These are phyloP conservation scores for Escovopsis weberi DNA, from an alignment of 2,329 filamentous ascomycete genomes.

Conservation along the genomic window DNA sequence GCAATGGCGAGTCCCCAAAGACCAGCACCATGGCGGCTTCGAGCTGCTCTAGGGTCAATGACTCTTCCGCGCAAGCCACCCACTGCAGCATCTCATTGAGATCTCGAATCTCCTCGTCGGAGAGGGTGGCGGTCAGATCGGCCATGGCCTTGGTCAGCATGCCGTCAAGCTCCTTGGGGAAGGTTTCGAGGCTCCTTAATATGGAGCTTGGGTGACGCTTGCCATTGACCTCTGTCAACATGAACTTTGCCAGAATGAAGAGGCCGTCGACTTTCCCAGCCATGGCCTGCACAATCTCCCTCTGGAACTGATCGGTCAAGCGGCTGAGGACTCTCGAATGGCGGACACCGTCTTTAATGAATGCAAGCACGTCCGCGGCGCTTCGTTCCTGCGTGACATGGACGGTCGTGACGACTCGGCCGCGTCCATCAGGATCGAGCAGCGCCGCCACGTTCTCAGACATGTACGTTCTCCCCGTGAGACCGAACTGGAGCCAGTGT, in stretches of 20 bases:
- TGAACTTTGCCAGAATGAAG: slow-evolving; percentile 35
- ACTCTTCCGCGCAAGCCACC: slow-evolving; percentile 29
- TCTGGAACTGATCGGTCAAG: slow-evolving; percentile 17
- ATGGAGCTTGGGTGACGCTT: slow-evolving; percentile 30
- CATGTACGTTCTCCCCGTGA: slow-evolving; percentile 28
- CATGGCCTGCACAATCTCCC: slow-evolving; percentile 25
- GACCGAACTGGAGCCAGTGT: slow-evolving; percentile 21
- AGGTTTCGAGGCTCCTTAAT: slow-evolving; percentile 27
- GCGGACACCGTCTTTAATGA: slow-evolving; percentile 26
- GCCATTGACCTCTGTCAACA: slow-evolving; percentile 33
- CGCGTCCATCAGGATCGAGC: slow-evolving; percentile 18
- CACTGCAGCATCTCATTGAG: slow-evolving; percentile 33
- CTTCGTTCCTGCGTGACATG: slow-evolving; percentile 29
- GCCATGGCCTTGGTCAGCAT: slow-evolving; percentile 27
- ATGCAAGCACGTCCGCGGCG: slow-evolving; percentile 25
- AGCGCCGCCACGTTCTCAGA: slow-evolving; percentile 21
- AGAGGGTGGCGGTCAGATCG: slow-evolving; percentile 25
- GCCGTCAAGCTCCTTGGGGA: slow-evolving; percentile 29
- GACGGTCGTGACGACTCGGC: slow-evolving; percentile 22
- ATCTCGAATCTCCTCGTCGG: slow-evolving; percentile 23
- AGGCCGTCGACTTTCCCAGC: slow-evolving; percentile 29
- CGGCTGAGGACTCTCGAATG: slow-evolving; percentile 23
- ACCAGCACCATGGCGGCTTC: slow-evolving; percentile 28
- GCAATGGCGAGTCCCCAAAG: slow-evolving; percentile 25
- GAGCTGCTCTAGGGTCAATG: slow-evolving; percentile 28